phyloP scores from a whole-genome alignment of 1,284 basidiomycete genomes.

The Cryptococcus sp. region DNA sequence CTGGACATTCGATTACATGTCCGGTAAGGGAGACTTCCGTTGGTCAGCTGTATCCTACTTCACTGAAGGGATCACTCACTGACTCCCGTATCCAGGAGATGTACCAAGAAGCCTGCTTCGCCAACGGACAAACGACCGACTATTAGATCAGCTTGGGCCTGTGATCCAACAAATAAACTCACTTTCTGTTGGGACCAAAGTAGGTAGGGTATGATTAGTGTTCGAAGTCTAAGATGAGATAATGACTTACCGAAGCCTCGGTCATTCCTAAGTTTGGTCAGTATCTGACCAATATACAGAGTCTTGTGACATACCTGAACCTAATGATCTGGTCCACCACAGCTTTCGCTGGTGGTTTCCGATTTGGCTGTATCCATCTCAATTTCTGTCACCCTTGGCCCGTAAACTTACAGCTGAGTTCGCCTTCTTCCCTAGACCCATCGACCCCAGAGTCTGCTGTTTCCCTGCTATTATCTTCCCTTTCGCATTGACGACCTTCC shows the following conservation, averaged over 20 bases:
- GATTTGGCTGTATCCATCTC: slow-evolving; percentile 9
- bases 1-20: slow-evolving; percentile 44
- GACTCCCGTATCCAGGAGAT: slow-evolving; percentile 42
- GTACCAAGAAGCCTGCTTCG: slow-evolving; percentile 42
- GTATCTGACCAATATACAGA: background rate
- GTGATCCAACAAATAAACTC: background rate
- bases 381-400: no score
- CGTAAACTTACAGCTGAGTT: background rate
- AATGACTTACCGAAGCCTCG: slow-evolving; percentile 37
- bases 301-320: slow-evolving; percentile 19
- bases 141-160: slow-evolving; percentile 6
- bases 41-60: background rate
- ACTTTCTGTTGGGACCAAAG: slow-evolving; percentile 13
- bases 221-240: background rate
- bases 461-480: slow-evolving; percentile 23
- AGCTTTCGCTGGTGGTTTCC: slow-evolving; percentile 31
- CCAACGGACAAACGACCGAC: slow-evolving; percentile 43
- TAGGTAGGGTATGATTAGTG: background rate
- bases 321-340: slow-evolving; percentile 44
- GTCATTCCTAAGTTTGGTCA: slow-evolving; percentile 29
- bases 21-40: slow-evolving; percentile 37
- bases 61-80: slow-evolving; percentile 25
- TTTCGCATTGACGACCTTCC: slow-evolving; percentile 38
- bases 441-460: slow-evolving; percentile 39
- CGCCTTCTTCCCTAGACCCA: slow-evolving; percentile 36